Base-by-base conservation (phyloP, 2,329 filamentous ascomycete species). In the Colletotrichum neosansevieriae region DNA sequence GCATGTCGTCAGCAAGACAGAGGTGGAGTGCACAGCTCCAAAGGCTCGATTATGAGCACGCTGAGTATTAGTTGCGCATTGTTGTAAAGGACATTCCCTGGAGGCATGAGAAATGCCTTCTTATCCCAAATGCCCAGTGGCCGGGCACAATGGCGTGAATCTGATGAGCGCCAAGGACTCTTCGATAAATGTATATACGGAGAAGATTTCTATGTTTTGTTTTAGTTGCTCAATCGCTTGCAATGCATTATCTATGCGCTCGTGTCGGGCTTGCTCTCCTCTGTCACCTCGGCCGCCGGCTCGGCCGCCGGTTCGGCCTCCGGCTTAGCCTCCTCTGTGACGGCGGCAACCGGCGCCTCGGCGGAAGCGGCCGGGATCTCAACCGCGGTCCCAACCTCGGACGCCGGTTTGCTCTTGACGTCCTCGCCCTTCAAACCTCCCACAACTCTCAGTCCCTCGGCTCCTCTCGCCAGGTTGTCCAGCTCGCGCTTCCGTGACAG, bases 381-480 rank as follows among this genome's bases (percentile, higher is more conserved):
- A 34, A 34, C 58, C 5, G 65, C 59, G 56, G 70, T 59, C 24
- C 68, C 71, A 36, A 64, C 67, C 63, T 70, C 71, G 57, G 69
- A 53, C 34, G 67, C 70, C 32, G 72, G 67, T 24, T 71, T 73
- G 29, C 70, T 72, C 71, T 76, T 75, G 60, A 76, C 74, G 54
- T 79, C 79, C 51, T 83, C 77, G 10, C 79, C 80, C 73, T 82
- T 81, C 72, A 85, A 80, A 42, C 83, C 83, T 70, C 81, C 78
- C 19, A 84, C 83, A 6, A 85, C 83, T 70, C 79, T 79, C 45
- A 84, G 76, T 24, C 82, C 83, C 72, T 82, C 81, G 15, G 82
- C 82, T 63, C 79, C 78, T 67, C 75, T 75, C 3, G 80, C 79
- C 69, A 85, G 76, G 19, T 79, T 75, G 63, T 85, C 83, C 40